These are phyloP conservation scores for Starmerella apis DNA, from an alignment of 805 yeast species.

Conservation along the genomic window DNA sequence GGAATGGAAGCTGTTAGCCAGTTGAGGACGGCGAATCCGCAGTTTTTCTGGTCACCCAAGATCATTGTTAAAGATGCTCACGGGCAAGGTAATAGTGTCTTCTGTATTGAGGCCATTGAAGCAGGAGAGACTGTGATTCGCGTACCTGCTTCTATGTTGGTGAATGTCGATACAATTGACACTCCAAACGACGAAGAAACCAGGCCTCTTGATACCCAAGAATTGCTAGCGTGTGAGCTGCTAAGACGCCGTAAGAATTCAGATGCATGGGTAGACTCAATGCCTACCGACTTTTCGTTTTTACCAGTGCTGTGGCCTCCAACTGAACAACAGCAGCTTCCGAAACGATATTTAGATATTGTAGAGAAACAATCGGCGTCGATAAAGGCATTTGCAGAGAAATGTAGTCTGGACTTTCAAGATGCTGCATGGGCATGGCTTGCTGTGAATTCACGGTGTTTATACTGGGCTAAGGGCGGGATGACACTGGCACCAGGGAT, in stretches of 20 bases:
- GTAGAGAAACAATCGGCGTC: slow-evolving; percentile 20
- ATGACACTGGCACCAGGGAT: slow-evolving; percentile 87
- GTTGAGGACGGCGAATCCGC: background rate
- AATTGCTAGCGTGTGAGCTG: slow-evolving; percentile 19
- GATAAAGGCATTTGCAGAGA: slow-evolving; percentile 6
- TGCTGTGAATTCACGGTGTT: slow-evolving; percentile 82
- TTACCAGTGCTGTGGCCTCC: slow-evolving; percentile 58
- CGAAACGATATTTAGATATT: slow-evolving; percentile 18
- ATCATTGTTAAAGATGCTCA: slow-evolving; percentile 35
- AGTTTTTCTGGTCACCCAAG: slow-evolving; percentile 23
- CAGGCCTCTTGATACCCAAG: slow-evolving; percentile 14
- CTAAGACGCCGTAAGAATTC: background rate
- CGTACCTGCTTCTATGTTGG: slow-evolving; percentile 19
- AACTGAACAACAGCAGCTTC: slow-evolving; percentile 18
- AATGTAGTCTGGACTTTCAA: background rate
- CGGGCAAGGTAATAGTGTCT: slow-evolving; percentile 56
- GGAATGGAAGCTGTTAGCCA: slow-evolving; percentile 16
- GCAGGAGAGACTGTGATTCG: slow-evolving; percentile 16
- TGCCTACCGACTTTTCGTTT: slow-evolving; percentile 51
- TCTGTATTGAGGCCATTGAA: slow-evolving; percentile 35
- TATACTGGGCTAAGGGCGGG: slow-evolving; percentile 60
- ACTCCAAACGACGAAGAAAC: background rate
- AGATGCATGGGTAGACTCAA: slow-evolving; percentile 42
- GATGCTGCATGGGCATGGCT: slow-evolving; percentile 58
- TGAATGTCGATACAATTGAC: slow-evolving; percentile 17